A percentile compares a stretch with the other conserved stretches of the same genome.
Evolutionary conservation across 2,329 filamentous ascomycete genomes (phyloP).

Genomic region (Aspergillus brunneoviolaceus): DNA sequence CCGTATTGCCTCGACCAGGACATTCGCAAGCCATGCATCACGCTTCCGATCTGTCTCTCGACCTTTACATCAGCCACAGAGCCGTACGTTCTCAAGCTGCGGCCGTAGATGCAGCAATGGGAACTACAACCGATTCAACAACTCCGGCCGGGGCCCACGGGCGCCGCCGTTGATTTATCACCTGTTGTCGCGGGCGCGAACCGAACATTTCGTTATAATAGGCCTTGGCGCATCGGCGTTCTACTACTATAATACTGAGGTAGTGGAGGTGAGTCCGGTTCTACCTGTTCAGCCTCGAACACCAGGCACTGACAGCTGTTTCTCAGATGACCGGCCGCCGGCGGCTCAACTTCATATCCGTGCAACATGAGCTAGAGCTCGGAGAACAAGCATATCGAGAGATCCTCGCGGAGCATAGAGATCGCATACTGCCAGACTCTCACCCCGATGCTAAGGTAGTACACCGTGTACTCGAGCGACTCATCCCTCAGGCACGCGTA

Average conservation of each 20-base stretch:
- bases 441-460: slow-evolving; percentile 53
- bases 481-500: slow-evolving; percentile 54
- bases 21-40: background rate
- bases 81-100: slow-evolving; percentile 16
- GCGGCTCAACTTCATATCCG: slow-evolving; percentile 58
- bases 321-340: slow-evolving; percentile 53
- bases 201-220: slow-evolving; percentile 36
- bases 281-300: background rate
- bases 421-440: slow-evolving; percentile 49
- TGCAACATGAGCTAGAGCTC: slow-evolving; percentile 44
- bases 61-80: background rate
- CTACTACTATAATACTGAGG: slow-evolving; percentile 58
- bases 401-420: slow-evolving; percentile 48
- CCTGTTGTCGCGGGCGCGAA: background rate
- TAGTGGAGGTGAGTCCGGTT: slow-evolving; percentile 48
- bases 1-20: background rate
- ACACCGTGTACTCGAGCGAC: slow-evolving; percentile 51
- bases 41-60: background rate
- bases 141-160: slow-evolving; percentile 12
- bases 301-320: background rate
- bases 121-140: slow-evolving; percentile 22
- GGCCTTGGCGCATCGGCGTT: slow-evolving; percentile 46
- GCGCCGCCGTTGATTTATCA: slow-evolving; percentile 5
- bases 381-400: slow-evolving; percentile 49
- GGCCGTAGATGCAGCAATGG: slow-evolving; percentile 5